Percentiles rank a stretch among this genome's conserved stretches.
phyloP scores from a whole-genome alignment of 768 basidiomycete genomes.

The Pulveroboletus ravenelii region DNA sequence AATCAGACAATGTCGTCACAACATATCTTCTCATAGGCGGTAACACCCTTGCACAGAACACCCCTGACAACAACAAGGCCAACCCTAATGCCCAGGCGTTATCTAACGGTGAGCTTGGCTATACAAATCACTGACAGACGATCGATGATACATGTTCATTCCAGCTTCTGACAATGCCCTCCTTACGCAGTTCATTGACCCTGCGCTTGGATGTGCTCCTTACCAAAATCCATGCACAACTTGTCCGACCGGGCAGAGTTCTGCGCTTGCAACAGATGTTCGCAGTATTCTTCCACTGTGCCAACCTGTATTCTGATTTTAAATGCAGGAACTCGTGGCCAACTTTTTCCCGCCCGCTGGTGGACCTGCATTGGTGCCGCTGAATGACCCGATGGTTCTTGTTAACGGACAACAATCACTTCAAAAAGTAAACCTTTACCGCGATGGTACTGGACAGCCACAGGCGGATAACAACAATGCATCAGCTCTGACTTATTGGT shows the following conservation, averaged over 20 bases:
- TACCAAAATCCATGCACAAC: conserved; percentile 26
- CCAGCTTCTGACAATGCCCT: conserved; percentile 27
- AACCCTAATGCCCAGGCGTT: conserved; percentile 22
- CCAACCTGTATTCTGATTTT: neutral
- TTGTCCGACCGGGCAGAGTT: conserved; percentile 13
- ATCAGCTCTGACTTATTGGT: conserved; percentile 22
- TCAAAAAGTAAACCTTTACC: conserved; percentile 26
- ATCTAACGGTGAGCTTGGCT: conserved; percentile 17
- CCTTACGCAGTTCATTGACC: conserved; percentile 23
- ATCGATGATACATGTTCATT: neutral
- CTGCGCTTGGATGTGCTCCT: conserved; percentile 21
- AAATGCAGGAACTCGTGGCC: conserved; percentile 21
- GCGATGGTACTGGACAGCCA: conserved; percentile 25
- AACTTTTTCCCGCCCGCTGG: conserved; percentile 22
- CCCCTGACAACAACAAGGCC: conserved; percentile 21
- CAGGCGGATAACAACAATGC: conserved; percentile 21
- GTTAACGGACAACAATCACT: conserved; percentile 22
- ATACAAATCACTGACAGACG: neutral
- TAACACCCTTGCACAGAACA: conserved; percentile 26
- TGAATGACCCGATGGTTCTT: conserved; percentile 26
- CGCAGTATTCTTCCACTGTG: neutral
- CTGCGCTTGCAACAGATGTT: conserved; percentile 25
- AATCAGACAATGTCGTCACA: conserved; percentile 27
- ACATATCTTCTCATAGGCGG: conserved; percentile 22
- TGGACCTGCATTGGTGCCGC: conserved; percentile 22